Evolutionary conservation across 169 alveolate species (phyloP).

Genomic region (Cryptosporidium ryanae): DNA sequence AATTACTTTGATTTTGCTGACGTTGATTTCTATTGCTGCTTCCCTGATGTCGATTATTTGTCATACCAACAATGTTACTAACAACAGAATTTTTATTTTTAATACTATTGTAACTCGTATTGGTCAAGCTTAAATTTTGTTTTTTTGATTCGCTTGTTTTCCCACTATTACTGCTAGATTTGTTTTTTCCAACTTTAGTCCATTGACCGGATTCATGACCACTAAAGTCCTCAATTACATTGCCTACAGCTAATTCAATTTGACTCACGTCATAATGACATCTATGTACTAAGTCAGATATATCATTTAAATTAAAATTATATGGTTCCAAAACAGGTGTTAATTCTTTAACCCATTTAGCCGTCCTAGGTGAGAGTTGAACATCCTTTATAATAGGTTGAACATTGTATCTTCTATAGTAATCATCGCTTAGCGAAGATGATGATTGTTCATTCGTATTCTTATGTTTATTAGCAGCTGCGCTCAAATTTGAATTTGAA

Average conservation of each 20-base stretch:
- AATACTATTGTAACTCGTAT: neutral
- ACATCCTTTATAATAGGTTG: constrained; percentile 47
- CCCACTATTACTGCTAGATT: neutral
- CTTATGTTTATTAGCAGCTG: neutral
- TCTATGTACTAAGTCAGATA: constrained; percentile 60
- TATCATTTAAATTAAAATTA: constrained; percentile 45
- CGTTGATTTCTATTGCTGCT: neutral
- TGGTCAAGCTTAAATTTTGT: neutral
- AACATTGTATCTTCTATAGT: constrained; percentile 41
- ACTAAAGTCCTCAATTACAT: constrained; percentile 71
- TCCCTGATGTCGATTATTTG: constrained; percentile 11
- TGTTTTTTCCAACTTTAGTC: constrained; percentile 71
- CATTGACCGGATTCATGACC: constrained; percentile 75
- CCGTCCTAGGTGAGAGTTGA: constrained; percentile 72
- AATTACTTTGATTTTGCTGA: neutral
- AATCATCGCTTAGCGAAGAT: constrained; percentile 26
- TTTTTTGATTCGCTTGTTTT: neutral
- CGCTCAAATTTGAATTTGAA: neutral
- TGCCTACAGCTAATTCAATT: constrained; percentile 74
- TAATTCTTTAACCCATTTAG: constrained; percentile 62
- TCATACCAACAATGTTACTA: neutral
- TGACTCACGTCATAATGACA: constrained; percentile 67
- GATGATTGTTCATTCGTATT: constrained; percentile 20
- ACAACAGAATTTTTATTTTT: constrained; percentile 2
- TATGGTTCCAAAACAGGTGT: constrained; percentile 70